Percentiles rank a stretch among this genome's conserved stretches.
Conservation (phyloP, 352 stramenopile genomes). For the Pythium oligandrum region DNA sequence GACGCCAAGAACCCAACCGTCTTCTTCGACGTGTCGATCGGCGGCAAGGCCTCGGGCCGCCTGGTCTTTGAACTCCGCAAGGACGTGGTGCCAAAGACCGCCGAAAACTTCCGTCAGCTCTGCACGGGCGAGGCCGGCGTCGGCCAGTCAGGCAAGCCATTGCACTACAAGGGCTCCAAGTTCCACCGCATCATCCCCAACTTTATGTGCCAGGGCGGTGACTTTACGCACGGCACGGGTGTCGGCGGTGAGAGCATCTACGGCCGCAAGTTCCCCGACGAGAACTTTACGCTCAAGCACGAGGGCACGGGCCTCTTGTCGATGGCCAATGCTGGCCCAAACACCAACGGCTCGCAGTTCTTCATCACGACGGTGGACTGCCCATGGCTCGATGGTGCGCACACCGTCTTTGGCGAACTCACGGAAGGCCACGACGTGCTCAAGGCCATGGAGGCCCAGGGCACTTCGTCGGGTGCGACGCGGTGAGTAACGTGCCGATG, state of each 20-base stretch:
- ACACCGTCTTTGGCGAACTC: slow-evolving; percentile 93
- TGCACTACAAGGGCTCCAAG: slow-evolving; percentile 85
- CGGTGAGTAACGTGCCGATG: slow-evolving; percentile 40
- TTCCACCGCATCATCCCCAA: slow-evolving; percentile 93
- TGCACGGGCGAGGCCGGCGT: slow-evolving; percentile 97
- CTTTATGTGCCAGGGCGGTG: slow-evolving; percentile 96
- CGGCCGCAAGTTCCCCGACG: slow-evolving; percentile 92
- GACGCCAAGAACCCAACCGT: slow-evolving; percentile 82
- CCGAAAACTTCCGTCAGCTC: slow-evolving; percentile 97
- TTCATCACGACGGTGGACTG: slow-evolving; percentile 94
- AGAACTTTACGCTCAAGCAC: slow-evolving; percentile 96
- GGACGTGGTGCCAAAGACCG: slow-evolving; percentile 97
- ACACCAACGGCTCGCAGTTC: slow-evolving; percentile 99
- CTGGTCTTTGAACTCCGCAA: slow-evolving; percentile 91
- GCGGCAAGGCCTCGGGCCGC: slow-evolving; percentile 76
- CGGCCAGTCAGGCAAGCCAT: slow-evolving; percentile 68
- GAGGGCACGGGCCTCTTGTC: slow-evolving; percentile 85
- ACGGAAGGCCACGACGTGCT: slow-evolving; percentile 96
- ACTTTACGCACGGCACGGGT: slow-evolving; percentile 94
- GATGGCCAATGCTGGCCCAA: slow-evolving; percentile 96
- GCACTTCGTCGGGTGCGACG: slow-evolving; percentile 88
- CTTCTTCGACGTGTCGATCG: slow-evolving; percentile 97
- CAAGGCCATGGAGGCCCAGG: slow-evolving; percentile 93
- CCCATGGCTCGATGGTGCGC: slow-evolving; percentile 83
- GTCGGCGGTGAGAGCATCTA: slow-evolving; percentile 93